Base-by-base conservation (phyloP, 73 alveolate species). In the Paramecium sexaurelia region DNA sequence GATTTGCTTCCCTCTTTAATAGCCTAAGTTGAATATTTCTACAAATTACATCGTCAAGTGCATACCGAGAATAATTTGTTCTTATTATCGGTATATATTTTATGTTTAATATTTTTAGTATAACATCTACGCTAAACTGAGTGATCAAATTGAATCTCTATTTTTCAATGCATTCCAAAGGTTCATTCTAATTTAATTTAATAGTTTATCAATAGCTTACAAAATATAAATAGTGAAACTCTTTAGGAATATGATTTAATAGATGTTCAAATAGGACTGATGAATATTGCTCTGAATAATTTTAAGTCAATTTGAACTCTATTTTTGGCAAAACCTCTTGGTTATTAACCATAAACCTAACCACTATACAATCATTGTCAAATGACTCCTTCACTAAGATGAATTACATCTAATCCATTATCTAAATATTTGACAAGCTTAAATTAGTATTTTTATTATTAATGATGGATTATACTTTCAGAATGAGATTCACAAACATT, bases 41-140 rank as follows among this genome's bases (percentile, higher is more conserved):
- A 29, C 8, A 29, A 61, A 51, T 1, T 51, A 51, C 67, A 8
- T 51, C 47, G 7, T 61, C 83, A 29, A 32, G 39, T 26, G 17
- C 11, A 19, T 61, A 61, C 7, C 7, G 47, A 29, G 83, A 61
- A 15, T 61, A 61, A 61, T 61, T 61, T 15, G 83, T 61, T 61
- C 43, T 10, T 26, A 61, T 61, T 61, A 61, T 61, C 24, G 83
- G 83, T 29, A 61, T 61, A 61, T 26, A 61, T 26, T 61, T 61
- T 61, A 61, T 3, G 83, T 61, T 61, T 61, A 61, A 61, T 61
- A 61, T 1, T 61, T 61, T 61, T 61, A 61, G 83, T 11, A 61
- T 61, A 26, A 61, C 47, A 32, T 61, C 83, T 9, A 61, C 83
- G 8, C 83, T 3, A 7, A 61, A 26, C 9, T 61, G 13, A 29